Percentiles rank a stretch among this genome's conserved stretches.
Conservation (phyloP, 805 yeast genomes). For the Teunomyces barrocoloradensis region DNA sequence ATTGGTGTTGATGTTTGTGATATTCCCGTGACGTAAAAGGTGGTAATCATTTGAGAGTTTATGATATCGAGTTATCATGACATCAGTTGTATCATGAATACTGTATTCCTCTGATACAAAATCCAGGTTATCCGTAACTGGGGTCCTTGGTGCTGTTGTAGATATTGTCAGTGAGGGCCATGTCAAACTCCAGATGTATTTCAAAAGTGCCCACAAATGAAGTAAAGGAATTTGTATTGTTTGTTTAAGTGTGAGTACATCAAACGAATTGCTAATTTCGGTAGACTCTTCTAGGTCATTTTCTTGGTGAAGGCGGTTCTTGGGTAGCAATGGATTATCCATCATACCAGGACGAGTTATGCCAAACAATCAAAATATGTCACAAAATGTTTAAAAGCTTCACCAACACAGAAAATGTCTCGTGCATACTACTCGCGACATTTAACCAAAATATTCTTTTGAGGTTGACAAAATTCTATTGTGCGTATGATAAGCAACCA, state of each 20-base stretch:
- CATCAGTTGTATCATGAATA: background rate
- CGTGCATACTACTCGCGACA: background rate
- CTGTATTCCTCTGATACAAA: background rate
- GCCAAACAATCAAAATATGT: background rate
- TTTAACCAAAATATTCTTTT: background rate
- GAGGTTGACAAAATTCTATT: too few species aligned
- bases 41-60: conserved; percentile 9
- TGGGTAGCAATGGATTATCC: conserved; percentile 2
- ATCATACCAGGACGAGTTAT: background rate
- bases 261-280: background rate
- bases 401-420: background rate
- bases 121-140: background rate
- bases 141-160: background rate
- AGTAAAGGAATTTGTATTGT: background rate
- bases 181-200: background rate
- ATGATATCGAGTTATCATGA: background rate
- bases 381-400: background rate
- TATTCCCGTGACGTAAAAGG: conserved; percentile 1
- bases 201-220: background rate
- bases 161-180: background rate
- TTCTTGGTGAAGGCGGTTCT: background rate
- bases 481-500: too few species aligned
- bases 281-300: background rate
- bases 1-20: background rate
- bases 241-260: background rate